Evolutionary conservation across 208 protist species (phyloP), one percentile per base, ranked within the genome.

Genomic region (Leishmania turanica): DNA sequence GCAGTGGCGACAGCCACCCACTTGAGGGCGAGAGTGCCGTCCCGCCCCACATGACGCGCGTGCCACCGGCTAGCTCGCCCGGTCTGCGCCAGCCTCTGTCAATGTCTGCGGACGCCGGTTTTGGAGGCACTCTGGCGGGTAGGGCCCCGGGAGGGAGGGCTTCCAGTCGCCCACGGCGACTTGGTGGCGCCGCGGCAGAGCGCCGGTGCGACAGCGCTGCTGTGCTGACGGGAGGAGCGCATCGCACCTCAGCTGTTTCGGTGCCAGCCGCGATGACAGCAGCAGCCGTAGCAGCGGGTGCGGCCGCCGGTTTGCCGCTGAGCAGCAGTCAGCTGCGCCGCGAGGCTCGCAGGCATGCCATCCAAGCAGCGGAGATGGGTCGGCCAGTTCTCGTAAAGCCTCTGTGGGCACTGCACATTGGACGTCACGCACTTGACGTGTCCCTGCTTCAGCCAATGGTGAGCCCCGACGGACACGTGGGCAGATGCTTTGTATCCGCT

Each of bases 301-400:
- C 17, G 4, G 37, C 31, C 0, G 11, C 40, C 3, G 62, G 24
- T 13, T 51, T 27, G 37, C 58, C 65, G 31, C 81, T 80, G 0
- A 84, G 74, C 27, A 58, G 45, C 9, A 77, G 81, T 40, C 81
- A 80, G 81, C 76, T 80, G 70, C 81, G 81, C 19, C 76, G 81
- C 31, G 64, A 77, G 17, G 66, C 82, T 34, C 64, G 82, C 71
- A 69, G 53, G 37, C 82, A 71, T 17, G 77, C 82, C 42, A 86
- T 81, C 6, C 82, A 83, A 65, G 78, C 75, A 11, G 79, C 83
- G 7, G 78, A 79, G 58, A 80, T 83, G 69, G 78, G 75, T 8
- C 68, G 47, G 31, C 83, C 83, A 62, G 79, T 83, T 51, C 62
- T 88, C 21, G 85, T 88, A 62, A 81, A 83, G 71, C 85, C 85